A percentile compares a stretch with the other conserved stretches of the same genome.
phyloP scores from a whole-genome alignment of 2,329 filamentous ascomycete species.

The Bipolaris gigantea region DNA sequence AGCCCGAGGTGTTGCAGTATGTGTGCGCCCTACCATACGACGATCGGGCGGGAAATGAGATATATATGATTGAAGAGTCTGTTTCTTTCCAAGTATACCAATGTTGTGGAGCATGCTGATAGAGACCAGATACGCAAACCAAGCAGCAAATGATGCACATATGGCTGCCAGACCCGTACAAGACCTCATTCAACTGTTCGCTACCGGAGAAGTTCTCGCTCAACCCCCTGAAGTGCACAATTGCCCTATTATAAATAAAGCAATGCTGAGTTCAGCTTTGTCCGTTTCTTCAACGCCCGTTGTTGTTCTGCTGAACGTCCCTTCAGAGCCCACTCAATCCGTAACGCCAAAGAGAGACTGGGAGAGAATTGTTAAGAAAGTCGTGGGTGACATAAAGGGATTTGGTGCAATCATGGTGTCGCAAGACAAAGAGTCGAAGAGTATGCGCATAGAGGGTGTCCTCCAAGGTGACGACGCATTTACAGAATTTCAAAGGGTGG shows the following conservation, averaged over 20 bases:
- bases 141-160: slow-evolving; percentile 26
- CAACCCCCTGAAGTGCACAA: slow-evolving; percentile 26
- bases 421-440: slow-evolving; percentile 15
- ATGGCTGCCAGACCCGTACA: slow-evolving; percentile 25
- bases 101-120: background rate
- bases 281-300: slow-evolving; percentile 11
- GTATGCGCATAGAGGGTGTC: slow-evolving; percentile 16
- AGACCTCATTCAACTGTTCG: slow-evolving; percentile 28
- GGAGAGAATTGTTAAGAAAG: slow-evolving; percentile 11
- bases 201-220: slow-evolving; percentile 22
- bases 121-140: slow-evolving; percentile 19
- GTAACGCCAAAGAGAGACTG: slow-evolving; percentile 6
- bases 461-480: slow-evolving; percentile 6
- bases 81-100: background rate
- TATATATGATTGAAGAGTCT: slow-evolving; percentile 35
- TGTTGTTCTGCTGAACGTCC: slow-evolving; percentile 21
- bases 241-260: slow-evolving; percentile 9
- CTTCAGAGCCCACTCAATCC: slow-evolving; percentile 11
- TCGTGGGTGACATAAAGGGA: slow-evolving; percentile 6
- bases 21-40: slow-evolving; percentile 25
- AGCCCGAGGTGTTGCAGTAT: slow-evolving; percentile 30
- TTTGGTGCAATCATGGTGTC: slow-evolving; percentile 11
- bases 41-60: slow-evolving; percentile 17
- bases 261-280: background rate
- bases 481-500: slow-evolving; percentile 16